Percentiles rank a stretch among this genome's conserved stretches.
These are phyloP conservation scores for Vaccinium corymbosum DNA, from an alignment of 148 eudicot species.

Conservation along the genomic window DNA sequence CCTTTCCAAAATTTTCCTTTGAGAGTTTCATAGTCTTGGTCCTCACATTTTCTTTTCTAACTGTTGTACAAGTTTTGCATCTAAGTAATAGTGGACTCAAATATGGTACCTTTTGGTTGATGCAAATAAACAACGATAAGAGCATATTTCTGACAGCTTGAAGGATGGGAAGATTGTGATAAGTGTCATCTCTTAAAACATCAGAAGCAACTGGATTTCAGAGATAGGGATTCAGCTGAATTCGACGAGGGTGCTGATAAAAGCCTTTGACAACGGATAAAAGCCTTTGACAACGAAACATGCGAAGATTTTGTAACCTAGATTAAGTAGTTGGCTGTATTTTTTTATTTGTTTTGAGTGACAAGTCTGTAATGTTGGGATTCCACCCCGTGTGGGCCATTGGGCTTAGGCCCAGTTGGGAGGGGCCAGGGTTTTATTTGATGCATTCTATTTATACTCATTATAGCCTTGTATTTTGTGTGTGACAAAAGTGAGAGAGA, in stretches of 20 bases:
- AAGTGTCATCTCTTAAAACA: constrained; percentile 64
- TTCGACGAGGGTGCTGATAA: constrained; percentile 99
- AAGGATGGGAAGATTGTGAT: constrained; percentile 91
- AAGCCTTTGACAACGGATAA: constrained; percentile 50
- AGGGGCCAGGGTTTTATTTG: too few relatives aligned
- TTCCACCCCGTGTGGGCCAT: too few relatives aligned
- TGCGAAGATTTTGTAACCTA: neutral
- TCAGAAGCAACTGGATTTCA: constrained; percentile 86
- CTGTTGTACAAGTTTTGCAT: constrained; percentile 44
- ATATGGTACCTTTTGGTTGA: neutral
- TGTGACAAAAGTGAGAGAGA: too few relatives aligned
- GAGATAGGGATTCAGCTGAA: constrained; percentile 57
- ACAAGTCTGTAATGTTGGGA: too few relatives aligned
- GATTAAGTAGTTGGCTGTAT: too few relatives aligned
- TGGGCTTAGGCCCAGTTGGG: too few relatives aligned
- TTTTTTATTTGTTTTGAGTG: too few relatives aligned
- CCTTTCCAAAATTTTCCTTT: neutral
- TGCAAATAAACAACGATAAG: neutral
- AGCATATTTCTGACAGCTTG: constrained; percentile 40
- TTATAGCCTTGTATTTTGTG: too few relatives aligned
- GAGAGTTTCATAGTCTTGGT: too few relatives aligned
- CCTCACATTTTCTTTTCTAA: neutral
- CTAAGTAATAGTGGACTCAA: constrained; percentile 75
- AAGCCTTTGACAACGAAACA: constrained; percentile 26
- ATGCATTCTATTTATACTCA: too few relatives aligned